These are phyloP conservation scores for Scedosporium minutisporum DNA, from an alignment of 2,329 filamentous ascomycete genomes.

Conservation along the genomic window DNA sequence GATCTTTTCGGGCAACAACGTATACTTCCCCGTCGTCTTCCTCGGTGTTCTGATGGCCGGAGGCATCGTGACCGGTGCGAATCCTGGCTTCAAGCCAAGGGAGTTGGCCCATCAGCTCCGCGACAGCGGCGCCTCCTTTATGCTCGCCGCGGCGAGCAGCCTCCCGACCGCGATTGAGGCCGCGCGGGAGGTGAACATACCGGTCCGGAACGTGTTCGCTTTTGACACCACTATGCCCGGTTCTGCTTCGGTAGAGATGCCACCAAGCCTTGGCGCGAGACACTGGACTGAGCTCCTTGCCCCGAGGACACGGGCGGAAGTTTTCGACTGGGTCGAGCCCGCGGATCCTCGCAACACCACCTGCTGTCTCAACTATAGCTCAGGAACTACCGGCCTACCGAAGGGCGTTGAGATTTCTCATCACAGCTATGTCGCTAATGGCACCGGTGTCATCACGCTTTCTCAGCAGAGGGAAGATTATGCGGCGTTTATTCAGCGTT, in stretches of 20 bases:
- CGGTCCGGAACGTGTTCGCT: constrained; percentile 47
- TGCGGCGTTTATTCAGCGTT: constrained; percentile 26
- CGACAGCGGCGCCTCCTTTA: constrained; percentile 58
- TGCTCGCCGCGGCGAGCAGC: constrained; percentile 53
- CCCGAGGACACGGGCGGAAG: constrained; percentile 36
- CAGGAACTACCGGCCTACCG: constrained; percentile 69
- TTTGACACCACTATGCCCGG: constrained; percentile 47
- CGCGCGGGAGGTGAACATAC: constrained; percentile 47
- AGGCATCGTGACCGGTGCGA: constrained; percentile 68
- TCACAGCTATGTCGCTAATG: constrained; percentile 64
- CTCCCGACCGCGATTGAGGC: constrained; percentile 58
- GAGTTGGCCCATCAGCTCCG: constrained; percentile 69
- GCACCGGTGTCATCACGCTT: constrained; percentile 46
- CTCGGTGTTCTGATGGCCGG: constrained; percentile 69
- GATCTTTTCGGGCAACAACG: constrained; percentile 62
- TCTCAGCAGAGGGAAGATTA: constrained; percentile 36
- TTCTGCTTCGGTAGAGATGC: constrained; percentile 10
- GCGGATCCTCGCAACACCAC: constrained; percentile 40
- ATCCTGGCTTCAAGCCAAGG: constrained; percentile 55
- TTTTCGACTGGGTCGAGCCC: constrained; percentile 55
- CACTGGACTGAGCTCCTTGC: constrained; percentile 59
- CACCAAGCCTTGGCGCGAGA: constrained; percentile 27
- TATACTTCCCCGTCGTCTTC: constrained; percentile 63
- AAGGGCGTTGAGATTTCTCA: constrained; percentile 83
- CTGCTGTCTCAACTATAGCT: constrained; percentile 70